Evolutionary conservation across 805 yeast genomes (phyloP).

Genomic region (Ogataea haglerorum): DNA sequence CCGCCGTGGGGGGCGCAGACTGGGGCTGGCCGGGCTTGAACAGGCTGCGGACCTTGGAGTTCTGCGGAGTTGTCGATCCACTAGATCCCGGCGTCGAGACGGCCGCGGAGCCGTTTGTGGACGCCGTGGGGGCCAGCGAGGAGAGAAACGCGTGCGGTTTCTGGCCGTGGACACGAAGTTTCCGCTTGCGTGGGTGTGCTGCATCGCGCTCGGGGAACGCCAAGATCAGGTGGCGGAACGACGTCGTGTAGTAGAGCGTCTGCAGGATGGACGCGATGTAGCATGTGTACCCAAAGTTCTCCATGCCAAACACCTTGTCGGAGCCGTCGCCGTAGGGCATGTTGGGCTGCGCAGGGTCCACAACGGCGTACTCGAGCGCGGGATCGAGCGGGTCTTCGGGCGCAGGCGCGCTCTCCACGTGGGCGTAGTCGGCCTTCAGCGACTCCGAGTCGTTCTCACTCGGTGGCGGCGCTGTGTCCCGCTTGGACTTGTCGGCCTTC

Average conservation of each 20-base stretch:
- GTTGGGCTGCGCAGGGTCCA: constrained; percentile 19
- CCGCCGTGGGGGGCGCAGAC: constrained; percentile 6
- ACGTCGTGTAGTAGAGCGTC: constrained; percentile 71
- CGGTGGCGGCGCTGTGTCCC: constrained; percentile 3
- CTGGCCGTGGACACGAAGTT: constrained; percentile 38
- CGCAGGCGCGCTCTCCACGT: constrained; percentile 16
- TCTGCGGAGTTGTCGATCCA: constrained; percentile 4
- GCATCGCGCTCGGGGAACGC: constrained; percentile 42
- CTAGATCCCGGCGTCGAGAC: neutral
- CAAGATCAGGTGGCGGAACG: constrained; percentile 58
- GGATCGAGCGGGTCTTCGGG: constrained; percentile 24
- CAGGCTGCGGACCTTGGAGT: constrained; percentile 19
- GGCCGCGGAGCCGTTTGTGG: neutral
- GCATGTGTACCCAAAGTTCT: constrained; percentile 88
- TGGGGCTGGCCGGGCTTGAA: constrained; percentile 13
- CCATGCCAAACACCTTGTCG: constrained; percentile 72
- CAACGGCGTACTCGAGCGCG: constrained; percentile 21
- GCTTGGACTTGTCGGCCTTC: constrained; percentile 24
- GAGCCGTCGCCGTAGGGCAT: constrained; percentile 66
- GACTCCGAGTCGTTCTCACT: neutral
- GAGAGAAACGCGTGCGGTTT: constrained; percentile 38
- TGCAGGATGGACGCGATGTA: constrained; percentile 92
- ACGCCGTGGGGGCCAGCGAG: constrained; percentile 16
- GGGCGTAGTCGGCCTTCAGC: constrained; percentile 18
- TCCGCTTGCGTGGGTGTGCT: constrained; percentile 35